Evolutionary conservation across 2,329 filamentous ascomycete genomes (phyloP).

Genomic region (Botryotinia narcissicola): DNA sequence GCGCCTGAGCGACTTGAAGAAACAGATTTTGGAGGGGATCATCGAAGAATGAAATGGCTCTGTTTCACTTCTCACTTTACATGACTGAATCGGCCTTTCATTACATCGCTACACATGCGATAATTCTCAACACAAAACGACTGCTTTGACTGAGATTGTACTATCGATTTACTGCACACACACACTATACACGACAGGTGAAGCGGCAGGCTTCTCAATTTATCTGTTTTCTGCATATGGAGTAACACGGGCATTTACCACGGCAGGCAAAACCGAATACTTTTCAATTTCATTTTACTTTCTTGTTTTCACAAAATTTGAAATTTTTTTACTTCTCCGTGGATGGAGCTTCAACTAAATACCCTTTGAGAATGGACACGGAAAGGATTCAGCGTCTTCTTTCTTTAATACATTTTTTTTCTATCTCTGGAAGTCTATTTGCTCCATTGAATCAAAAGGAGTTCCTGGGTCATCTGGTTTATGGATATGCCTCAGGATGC

Average conservation of each 20-base stretch:
- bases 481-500: conserved; percentile 3
- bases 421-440: background rate
- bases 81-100: background rate
- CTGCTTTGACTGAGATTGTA: background rate
- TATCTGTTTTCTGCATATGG: conserved; percentile 1
- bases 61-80: background rate
- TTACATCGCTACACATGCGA: background rate
- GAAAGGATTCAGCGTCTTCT: conserved; percentile 8
- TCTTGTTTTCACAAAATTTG: conserved; percentile 9
- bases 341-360: conserved; percentile 14
- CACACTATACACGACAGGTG: background rate
- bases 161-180: background rate
- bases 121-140: background rate
- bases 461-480: conserved; percentile 5
- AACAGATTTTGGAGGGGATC: conserved; percentile 46
- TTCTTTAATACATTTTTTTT: background rate
- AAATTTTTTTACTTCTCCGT: background rate
- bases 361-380: conserved; percentile 12
- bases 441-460: conserved; percentile 4
- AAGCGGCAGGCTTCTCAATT: background rate
- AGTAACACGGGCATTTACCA: conserved; percentile 16
- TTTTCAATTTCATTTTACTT: conserved; percentile 6
- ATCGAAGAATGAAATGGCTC: conserved; percentile 22
- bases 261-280: conserved; percentile 8
- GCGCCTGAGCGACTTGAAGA: conserved; percentile 56